Percentiles rank a stretch among this genome's conserved stretches.
Conservation (phyloP, 1,284 basidiomycete species). For the Naganishia liquefaciens region DNA sequence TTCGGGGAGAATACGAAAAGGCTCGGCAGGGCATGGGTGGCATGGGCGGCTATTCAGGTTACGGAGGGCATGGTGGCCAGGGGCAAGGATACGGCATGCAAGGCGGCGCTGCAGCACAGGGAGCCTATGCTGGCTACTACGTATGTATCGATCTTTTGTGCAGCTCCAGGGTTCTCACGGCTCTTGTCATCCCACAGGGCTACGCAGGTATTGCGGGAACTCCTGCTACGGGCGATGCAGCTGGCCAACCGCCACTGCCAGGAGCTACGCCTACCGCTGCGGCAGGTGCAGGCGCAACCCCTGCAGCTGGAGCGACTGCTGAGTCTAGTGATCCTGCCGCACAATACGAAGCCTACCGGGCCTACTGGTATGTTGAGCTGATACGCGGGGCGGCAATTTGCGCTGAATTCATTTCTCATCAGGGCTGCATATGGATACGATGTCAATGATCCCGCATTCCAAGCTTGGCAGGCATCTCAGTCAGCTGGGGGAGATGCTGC, state of each 20-base stretch:
- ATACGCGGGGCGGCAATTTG: background rate
- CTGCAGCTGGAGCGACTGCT: conserved; percentile 45
- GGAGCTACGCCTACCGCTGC: conserved; percentile 33
- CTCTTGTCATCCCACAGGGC: conserved; percentile 50
- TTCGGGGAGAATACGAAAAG: conserved; percentile 81
- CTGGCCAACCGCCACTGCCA: conserved; percentile 44
- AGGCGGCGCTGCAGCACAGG: conserved; percentile 38
- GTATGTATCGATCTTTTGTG: conserved; percentile 32
- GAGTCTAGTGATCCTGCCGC: conserved; percentile 45
- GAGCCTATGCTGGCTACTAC: conserved; percentile 40
- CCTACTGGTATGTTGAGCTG: conserved; percentile 49
- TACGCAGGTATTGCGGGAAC: conserved; percentile 53
- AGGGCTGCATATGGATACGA: conserved; percentile 89
- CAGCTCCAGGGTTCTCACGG: conserved; percentile 47
- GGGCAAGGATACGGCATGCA: conserved; percentile 54
- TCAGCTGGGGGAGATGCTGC: conserved; percentile 32
- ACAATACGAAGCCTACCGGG: conserved; percentile 53
- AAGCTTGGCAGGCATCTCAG: conserved; percentile 52
- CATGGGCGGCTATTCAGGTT: conserved; percentile 59
- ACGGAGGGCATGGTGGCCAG: conserved; percentile 66
- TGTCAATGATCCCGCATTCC: conserved; percentile 63
- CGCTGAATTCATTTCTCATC: conserved; percentile 49
- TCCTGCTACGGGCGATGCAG: conserved; percentile 54
- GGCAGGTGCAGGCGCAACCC: conserved; percentile 53
- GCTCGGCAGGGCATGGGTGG: conserved; percentile 57